These are phyloP conservation scores for Aspergillus oerlinghausenensis DNA, from an alignment of 2,329 filamentous ascomycete species.

Conservation along the genomic window DNA sequence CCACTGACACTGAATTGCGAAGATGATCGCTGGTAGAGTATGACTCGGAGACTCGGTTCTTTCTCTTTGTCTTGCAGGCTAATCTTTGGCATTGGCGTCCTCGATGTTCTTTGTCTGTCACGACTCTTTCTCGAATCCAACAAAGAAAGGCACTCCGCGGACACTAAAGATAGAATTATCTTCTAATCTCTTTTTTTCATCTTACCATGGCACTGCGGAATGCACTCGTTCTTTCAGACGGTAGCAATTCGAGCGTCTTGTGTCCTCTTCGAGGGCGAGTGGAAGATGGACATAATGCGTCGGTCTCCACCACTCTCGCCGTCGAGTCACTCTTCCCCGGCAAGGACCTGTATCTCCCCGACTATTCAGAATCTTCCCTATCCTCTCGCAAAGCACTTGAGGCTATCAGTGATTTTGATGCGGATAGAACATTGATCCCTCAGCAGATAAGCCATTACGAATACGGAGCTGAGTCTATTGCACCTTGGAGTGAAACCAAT, in stretches of 20 bases:
- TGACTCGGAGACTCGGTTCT: background rate
- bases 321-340: background rate
- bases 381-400: background rate
- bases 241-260: background rate
- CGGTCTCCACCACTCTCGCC: background rate
- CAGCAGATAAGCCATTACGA: background rate
- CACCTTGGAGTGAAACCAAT: background rate
- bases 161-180: background rate
- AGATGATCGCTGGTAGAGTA: background rate
- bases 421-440: background rate
- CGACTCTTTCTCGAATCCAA: background rate
- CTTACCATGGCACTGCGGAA: background rate
- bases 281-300: background rate
- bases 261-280: background rate
- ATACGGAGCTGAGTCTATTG: background rate
- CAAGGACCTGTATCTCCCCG: background rate
- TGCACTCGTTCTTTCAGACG: background rate
- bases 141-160: background rate
- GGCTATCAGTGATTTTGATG: background rate
- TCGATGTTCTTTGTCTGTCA: background rate
- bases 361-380: background rate
- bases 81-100: background rate
- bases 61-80: background rate
- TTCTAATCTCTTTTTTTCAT: background rate
- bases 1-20: background rate